These are phyloP conservation scores for Fraxinus nigra DNA, from an alignment of 305 asterid species.

Conservation along the genomic window DNA sequence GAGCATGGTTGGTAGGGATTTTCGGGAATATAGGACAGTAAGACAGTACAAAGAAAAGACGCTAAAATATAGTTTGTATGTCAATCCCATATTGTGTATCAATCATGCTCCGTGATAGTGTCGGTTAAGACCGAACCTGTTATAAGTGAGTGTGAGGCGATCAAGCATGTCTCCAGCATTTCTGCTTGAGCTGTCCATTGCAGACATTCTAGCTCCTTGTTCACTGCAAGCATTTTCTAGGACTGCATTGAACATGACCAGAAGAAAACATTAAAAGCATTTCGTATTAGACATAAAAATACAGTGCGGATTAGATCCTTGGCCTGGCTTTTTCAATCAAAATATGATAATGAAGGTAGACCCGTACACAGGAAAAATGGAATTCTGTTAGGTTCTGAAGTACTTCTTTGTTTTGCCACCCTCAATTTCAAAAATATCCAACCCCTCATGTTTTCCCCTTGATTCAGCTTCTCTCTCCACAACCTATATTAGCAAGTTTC, in stretches of 20 bases:
- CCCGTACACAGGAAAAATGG: constrained; percentile 80
- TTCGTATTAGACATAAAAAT: not conserved
- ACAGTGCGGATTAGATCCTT: not conserved
- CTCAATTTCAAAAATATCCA: constrained; percentile 84
- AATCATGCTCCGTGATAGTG: not conserved
- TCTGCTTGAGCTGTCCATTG: constrained; percentile 98
- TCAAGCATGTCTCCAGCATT: constrained; percentile 98
- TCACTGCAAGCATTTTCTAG: constrained; percentile 97
- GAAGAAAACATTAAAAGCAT: constrained; percentile 10
- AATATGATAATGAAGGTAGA: not conserved
- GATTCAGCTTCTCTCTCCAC: constrained; percentile 91
- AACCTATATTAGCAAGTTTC: constrained; percentile 32
- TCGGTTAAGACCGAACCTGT: constrained; percentile 56
- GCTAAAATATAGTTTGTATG: not conserved
- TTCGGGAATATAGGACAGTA: too few species aligned
- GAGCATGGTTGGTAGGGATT: too few species aligned
- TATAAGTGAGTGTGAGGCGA: constrained; percentile 87
- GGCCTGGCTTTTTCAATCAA: not conserved
- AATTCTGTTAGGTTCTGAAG: constrained; percentile 91
- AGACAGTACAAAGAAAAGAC: not conserved
- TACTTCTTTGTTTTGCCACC: constrained; percentile 92
- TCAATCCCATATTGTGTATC: not conserved
- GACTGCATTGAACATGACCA: constrained; percentile 89
- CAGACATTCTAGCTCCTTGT: constrained; percentile 99
- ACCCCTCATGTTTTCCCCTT: constrained; percentile 81